A percentile compares a stretch with the other conserved stretches of the same genome.
phyloP scores from a whole-genome alignment of 768 basidiomycete genomes.

The Suillus hirtellus region DNA sequence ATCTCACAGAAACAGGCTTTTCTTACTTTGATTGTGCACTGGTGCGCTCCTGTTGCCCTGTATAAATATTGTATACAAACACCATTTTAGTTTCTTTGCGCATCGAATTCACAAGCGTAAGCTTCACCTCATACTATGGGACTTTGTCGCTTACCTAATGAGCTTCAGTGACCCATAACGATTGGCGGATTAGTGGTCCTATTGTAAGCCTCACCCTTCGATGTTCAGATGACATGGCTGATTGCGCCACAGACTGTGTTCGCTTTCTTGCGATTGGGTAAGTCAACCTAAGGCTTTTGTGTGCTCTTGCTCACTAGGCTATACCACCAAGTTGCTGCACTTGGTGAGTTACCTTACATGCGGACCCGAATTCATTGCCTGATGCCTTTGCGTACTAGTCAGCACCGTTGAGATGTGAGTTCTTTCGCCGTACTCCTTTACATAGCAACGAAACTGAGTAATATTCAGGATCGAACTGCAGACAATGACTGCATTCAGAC shows the following conservation, averaged over 20 bases:
- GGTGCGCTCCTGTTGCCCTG: constrained; percentile 30
- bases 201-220: constrained; percentile 31
- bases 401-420: constrained; percentile 33
- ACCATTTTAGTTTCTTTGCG: constrained; percentile 34
- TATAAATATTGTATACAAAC: neutral
- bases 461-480: constrained; percentile 26
- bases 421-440: neutral
- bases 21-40: constrained; percentile 51
- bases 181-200: constrained; percentile 32
- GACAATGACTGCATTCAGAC: constrained; percentile 26
- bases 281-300: constrained; percentile 12
- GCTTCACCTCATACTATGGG: constrained; percentile 11
- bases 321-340: constrained; percentile 34
- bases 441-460: neutral
- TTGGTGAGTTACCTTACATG: constrained; percentile 21
- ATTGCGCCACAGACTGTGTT: constrained; percentile 24
- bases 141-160: constrained; percentile 3
- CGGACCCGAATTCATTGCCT: constrained; percentile 1
- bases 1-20: constrained; percentile 39
- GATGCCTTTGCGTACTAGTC: constrained; percentile 18
- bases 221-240: neutral
- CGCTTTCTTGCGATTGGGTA: constrained; percentile 33
- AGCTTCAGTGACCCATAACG: constrained; percentile 25
- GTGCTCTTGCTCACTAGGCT: neutral
- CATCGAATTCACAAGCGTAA: constrained; percentile 44